Evolutionary conservation across 208 protist species (phyloP), one percentile per base, ranked within the genome.

Genomic region (Leishmania amazonensis): DNA sequence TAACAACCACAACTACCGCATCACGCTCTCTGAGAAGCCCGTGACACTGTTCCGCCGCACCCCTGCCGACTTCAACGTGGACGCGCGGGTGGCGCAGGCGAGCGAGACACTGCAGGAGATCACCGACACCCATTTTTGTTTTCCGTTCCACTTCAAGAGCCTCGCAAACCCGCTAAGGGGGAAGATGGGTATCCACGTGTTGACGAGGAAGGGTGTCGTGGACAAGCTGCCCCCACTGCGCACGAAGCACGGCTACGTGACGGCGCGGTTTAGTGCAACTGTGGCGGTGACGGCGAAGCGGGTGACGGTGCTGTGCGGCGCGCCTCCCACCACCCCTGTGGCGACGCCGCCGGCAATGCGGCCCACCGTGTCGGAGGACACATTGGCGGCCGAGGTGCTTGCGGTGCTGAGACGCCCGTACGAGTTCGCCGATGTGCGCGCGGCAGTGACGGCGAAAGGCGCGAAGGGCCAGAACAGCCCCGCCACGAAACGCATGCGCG

Each of bases 61-160:
- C 24, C 88, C 91, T 35, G 86, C 87, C 21, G 93, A 94, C 51
- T 93, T 92, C 80, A 81, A 70, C 21, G 80, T 81, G 71, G 91
- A 95, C 72, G 84, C 89, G 31, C 91, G 93, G 4, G 87, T 97
- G 75, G 83, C 87, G 62, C 87, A 87, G 54, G 93, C 93, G 17
- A 88, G 89, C 49, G 83, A 74, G 54, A 83, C 89, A 21, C 83
- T 97, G 49, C 77, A 88, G 81, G 91, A 95, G 78, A 91, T 97
- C 57, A 91, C 85, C 31, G 83, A 93, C 68, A 88, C 87, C 13
- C 88, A 92, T 80, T 87, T 86, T 58, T 97, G 94, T 83, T 97
- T 97, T 71, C 93, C 94, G 2, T 97, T 97, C 58, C 91, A 93
- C 86, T 91, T 93, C 70, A 90, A 91, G 76, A 84, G 87, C 75